Conservation (phyloP, 2,329 filamentous ascomycete genomes). For the Thielaviopsis populi region DNA sequence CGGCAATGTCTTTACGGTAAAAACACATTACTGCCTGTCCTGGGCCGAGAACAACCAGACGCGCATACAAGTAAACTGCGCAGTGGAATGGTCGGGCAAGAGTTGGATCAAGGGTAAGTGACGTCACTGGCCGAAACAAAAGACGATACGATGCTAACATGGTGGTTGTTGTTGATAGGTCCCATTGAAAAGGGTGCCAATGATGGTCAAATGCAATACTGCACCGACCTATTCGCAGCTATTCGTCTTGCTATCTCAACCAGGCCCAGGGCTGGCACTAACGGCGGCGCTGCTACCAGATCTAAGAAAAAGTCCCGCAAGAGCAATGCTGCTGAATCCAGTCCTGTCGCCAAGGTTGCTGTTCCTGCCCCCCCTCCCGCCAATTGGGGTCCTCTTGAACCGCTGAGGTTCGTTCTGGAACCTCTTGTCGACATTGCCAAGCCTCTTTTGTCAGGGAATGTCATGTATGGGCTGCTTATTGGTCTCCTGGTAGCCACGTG, state of each 20-base stretch:
- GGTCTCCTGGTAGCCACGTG: constrained; percentile 60
- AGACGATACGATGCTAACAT: constrained; percentile 6
- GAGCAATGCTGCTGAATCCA: constrained; percentile 31
- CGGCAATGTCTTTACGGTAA: constrained; percentile 79
- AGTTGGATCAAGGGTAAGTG: constrained; percentile 85
- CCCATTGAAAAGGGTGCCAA: constrained; percentile 93
- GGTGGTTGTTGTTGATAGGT: constrained; percentile 34
- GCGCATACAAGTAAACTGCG: constrained; percentile 71
- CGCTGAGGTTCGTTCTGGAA: constrained; percentile 52
- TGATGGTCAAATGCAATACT: constrained; percentile 74
- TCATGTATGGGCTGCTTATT: constrained; percentile 60
- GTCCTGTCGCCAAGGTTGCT: constrained; percentile 26
- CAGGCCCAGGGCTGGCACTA: constrained; percentile 38
- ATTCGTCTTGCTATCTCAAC: constrained; percentile 59
- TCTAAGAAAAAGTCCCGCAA: constrained; percentile 48
- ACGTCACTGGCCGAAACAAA: not conserved
- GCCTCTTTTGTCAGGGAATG: constrained; percentile 59
- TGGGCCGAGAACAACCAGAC: constrained; percentile 85
- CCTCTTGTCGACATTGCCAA: constrained; percentile 55
- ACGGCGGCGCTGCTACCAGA: constrained; percentile 34
- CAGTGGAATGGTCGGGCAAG: constrained; percentile 92
- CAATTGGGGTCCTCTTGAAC: constrained; percentile 71
- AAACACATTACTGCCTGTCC: constrained; percentile 86
- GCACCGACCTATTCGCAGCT: constrained; percentile 60
- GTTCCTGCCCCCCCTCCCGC: constrained; percentile 28